phyloP scores from a whole-genome alignment of 352 stramenopile species.

The Globisporangium solare region DNA sequence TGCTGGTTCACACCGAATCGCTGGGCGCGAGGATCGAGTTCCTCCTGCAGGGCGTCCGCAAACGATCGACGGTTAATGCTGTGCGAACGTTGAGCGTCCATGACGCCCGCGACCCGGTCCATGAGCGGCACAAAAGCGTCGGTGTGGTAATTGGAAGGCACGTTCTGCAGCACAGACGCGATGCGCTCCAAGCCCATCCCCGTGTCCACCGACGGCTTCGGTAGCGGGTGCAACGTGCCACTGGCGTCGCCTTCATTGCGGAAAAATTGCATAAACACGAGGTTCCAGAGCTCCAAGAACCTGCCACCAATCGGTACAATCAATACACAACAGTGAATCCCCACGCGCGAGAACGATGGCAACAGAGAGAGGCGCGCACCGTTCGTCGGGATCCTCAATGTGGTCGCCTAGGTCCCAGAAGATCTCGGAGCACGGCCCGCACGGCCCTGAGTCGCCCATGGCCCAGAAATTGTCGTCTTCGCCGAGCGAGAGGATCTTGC shows the following conservation, averaged over 20 bases:
- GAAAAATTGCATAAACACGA: constrained; percentile 98
- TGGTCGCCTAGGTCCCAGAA: constrained; percentile 90
- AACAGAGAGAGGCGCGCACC: constrained; percentile 15
- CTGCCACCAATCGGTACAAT: constrained; percentile 12
- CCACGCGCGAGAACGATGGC: no score
- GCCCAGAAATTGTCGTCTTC: constrained; percentile 96
- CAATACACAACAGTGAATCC: constrained; percentile 31
- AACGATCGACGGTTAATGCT: constrained; percentile 22
- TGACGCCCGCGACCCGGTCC: constrained; percentile 28
- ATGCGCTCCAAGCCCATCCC: constrained; percentile 97
- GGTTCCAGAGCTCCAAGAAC: constrained; percentile 96
- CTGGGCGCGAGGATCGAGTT: constrained; percentile 34
- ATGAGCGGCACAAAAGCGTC: constrained; percentile 95
- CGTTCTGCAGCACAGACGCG: constrained; percentile 92
- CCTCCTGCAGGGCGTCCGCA: constrained; percentile 27
- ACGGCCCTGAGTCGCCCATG: constrained; percentile 94
- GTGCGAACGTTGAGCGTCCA: constrained; percentile 31
- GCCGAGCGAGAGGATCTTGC: constrained; percentile 59
- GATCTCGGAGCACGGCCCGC: constrained; percentile 93
- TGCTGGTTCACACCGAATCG: constrained; percentile 45
- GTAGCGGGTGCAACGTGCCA: constrained; percentile 75
- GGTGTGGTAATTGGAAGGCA: constrained; percentile 96
- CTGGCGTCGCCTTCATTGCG: constrained; percentile 65
- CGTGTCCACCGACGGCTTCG: constrained; percentile 93
- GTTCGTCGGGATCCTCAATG: constrained; percentile 75